Evolutionary conservation across 495 filamentous ascomycete genomes (phyloP), one percentile per base, ranked within the genome.

Genomic region (Glonium stellatum): DNA sequence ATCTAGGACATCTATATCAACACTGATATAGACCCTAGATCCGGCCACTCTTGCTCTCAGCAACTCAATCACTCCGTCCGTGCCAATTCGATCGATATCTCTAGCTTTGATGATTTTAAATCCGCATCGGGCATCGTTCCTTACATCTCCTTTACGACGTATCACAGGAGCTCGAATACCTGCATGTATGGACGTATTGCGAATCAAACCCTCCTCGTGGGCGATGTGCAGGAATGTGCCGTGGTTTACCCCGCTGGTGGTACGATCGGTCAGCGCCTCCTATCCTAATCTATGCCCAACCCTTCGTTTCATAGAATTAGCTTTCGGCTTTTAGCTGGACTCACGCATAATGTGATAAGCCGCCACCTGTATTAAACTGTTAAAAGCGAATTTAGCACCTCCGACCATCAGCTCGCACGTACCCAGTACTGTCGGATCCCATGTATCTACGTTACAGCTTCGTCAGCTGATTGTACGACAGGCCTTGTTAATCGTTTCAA

Each of bases 161-260:
- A 67, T 39, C 15, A 81, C 64, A 11, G 78, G 78, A 31, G 73
- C 78, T 55, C 78, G 66, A 53, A 81, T 80, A 8, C 78, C 78
- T 19, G 78, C 78, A 56, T 81, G 78, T 35, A 78, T 72, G 9
- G 77, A 79, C 5, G 68, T 71, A 58, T 79, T 79, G 15, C 66
- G 61, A 48, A 79, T 75, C 47, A 81, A 69, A 21, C 76, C 78
- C 69, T 81, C 78, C 68, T 80, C 78, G 53, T 80, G 78, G 5
- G 78, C 78, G 52, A 81, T 68, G 57, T 81, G 78, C 1, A 81
- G 67, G 59, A 81, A 81, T 0, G 78, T 81, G 27, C 78, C 78
- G 57, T 80, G 78, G 57, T 80, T 79, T 54, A 81, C 75, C 25
- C 77, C 77, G 6, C 75, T 78, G 59, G 15, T 22, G 10, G 35